Evolutionary conservation across 352 stramenopile genomes (phyloP).

Genomic region (Phytophthora rubi): DNA sequence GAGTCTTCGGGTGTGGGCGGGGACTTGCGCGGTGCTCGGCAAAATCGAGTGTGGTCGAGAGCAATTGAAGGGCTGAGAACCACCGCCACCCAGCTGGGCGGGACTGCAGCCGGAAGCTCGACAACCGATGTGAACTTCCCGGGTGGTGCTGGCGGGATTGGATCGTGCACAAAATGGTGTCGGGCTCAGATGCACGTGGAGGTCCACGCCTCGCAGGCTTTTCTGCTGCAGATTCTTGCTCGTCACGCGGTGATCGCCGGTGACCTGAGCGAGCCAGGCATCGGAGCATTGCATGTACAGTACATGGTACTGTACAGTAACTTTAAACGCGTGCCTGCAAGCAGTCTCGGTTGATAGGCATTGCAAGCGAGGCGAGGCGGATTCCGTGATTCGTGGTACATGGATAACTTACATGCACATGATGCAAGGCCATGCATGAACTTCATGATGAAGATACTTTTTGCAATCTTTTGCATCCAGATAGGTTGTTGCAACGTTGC

Average conservation of each 20-base stretch:
- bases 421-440: not conserved
- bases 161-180: conserved; percentile 10
- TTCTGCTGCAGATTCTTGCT: conserved; percentile 12
- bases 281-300: not conserved
- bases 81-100: conserved; percentile 16
- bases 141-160: conserved; percentile 23
- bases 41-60: conserved; percentile 20
- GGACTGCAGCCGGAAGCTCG: conserved; percentile 4
- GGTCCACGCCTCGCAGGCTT: conserved; percentile 22
- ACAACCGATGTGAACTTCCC: conserved; percentile 2
- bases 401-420: too few species aligned
- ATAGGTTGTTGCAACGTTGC: conserved; percentile 1
- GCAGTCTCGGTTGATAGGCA: conserved; percentile 19
- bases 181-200: conserved; percentile 27
- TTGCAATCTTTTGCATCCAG: not conserved
- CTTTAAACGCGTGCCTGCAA: too few species aligned
- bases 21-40: conserved; percentile 8
- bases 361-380: conserved; percentile 25
- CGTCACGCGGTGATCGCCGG: conserved; percentile 5
- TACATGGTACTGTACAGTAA: not conserved
- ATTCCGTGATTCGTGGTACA: too few species aligned
- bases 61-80: not conserved
- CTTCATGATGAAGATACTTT: not conserved
- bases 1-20: not conserved
- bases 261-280: not conserved